Percentiles rank a stretch among this genome's conserved stretches.
Evolutionary conservation across 2,329 filamentous ascomycete species (phyloP).

Genomic region (Nectriaceae sp.): DNA sequence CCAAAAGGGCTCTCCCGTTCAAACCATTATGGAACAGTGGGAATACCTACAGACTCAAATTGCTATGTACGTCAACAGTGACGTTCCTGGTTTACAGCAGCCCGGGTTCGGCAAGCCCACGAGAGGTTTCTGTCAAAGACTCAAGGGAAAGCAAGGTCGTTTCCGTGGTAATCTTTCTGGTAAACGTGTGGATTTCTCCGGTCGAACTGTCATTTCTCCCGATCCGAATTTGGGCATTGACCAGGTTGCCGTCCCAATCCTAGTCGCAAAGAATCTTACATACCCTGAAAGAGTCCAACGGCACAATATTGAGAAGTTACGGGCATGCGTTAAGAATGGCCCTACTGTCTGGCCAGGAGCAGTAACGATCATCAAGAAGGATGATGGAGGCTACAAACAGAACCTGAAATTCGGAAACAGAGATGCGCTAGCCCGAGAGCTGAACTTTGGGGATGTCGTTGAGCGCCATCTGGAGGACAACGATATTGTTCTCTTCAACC

Average conservation of each 20-base stretch:
- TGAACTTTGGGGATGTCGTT: slow-evolving; percentile 84
- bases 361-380: slow-evolving; percentile 75
- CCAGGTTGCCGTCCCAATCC: slow-evolving; percentile 85
- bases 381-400: slow-evolving; percentile 67
- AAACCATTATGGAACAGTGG: slow-evolving; percentile 97
- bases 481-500: slow-evolving; percentile 96
- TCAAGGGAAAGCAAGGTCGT: slow-evolving; percentile 96
- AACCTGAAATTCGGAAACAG: slow-evolving; percentile 76
- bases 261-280: slow-evolving; percentile 95
- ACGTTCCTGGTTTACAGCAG: slow-evolving; percentile 89
- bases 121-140: slow-evolving; percentile 88
- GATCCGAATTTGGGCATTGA: slow-evolving; percentile 94
- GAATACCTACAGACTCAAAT: slow-evolving; percentile 95
- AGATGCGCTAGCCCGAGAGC: slow-evolving; percentile 68
- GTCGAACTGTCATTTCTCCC: slow-evolving; percentile 94
- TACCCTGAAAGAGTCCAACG: slow-evolving; percentile 87
- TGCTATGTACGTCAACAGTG: slow-evolving; percentile 97
- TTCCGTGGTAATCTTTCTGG: slow-evolving; percentile 97
- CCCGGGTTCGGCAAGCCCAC: slow-evolving; percentile 85
- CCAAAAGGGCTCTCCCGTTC: slow-evolving; percentile 78
- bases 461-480: slow-evolving; percentile 94
- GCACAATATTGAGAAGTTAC: slow-evolving; percentile 83
- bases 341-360: slow-evolving; percentile 83
- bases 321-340: slow-evolving; percentile 73
- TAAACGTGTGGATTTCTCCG: slow-evolving; percentile 98